Base-by-base conservation (phyloP, 2,329 filamentous ascomycete genomes). In the Ophiosphaerella korrae region DNA sequence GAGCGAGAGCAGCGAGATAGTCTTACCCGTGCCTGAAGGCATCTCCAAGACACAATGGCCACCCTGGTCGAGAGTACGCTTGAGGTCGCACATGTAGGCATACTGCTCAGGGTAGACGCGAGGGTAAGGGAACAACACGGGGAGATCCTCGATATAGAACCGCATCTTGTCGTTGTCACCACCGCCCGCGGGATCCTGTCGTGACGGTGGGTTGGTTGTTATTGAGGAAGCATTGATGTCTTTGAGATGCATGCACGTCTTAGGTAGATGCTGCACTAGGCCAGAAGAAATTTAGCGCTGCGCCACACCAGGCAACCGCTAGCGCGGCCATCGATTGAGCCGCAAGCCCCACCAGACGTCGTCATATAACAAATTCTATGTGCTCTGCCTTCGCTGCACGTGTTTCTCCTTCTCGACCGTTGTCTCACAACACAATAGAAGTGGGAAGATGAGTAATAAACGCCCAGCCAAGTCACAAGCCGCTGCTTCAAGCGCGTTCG, bases 1-100 rank as follows among this genome's bases (percentile, higher is more conserved):
- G 63, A 99, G 84, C 0, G 94, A 97, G 38, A 99, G 80, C 4
- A 99, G 81, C 8, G 94, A 97, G 23, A 99, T 90, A 0, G 94
- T 99, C 80, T 99, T 99, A 55, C 94, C 94, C 21, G 94, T 99
- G 37, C 94, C 94, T 52, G 94, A 99, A 75, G 94, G 94, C 94
- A 99, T 99, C 78, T 99, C 94, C 64, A 99, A 78, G 18, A 99
- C 93, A 74, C 92, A 97, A 77, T 99, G 92, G 54, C 94, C 95
- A 45, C 90, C 90, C 16, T 88, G 89, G 81, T 99, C 94, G 67
- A 99, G 87, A 16, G 94, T 97, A 74, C 82, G 84, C 74, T 92
- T 92, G 74, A 92, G 84, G 79, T 91, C 89, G 71, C 87, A 90
- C 89, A 92, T 92, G 78, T 92, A 88, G 57, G 79, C 81, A 74